Conservation (phyloP, 306 rosid genomes). For the Glycyrrhiza uralensis region DNA sequence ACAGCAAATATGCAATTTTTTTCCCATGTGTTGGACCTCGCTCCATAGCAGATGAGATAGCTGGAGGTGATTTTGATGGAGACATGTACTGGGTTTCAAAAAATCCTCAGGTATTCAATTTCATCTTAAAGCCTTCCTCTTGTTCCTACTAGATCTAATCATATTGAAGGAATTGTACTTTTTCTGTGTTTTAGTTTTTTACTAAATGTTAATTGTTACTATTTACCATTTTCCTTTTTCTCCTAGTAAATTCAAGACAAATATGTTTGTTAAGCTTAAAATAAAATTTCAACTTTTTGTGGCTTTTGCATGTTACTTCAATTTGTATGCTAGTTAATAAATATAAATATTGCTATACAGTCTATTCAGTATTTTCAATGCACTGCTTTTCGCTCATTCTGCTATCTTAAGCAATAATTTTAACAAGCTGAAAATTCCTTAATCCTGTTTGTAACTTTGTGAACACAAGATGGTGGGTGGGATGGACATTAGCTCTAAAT, state of each 20-base stretch:
- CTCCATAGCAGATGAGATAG: conserved; percentile 79
- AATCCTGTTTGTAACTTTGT: no score
- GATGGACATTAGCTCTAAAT: no score
- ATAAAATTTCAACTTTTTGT: not conserved
- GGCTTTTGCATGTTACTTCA: not conserved
- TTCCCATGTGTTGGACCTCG: conserved; percentile 78
- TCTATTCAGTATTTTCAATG: not conserved
- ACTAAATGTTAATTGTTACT: not conserved
- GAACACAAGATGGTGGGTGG: no score
- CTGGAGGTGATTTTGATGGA: conserved; percentile 89
- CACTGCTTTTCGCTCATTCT: not conserved
- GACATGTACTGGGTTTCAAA: conserved; percentile 80
- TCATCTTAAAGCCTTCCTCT: not conserved
- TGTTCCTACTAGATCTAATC: conserved; percentile 1
- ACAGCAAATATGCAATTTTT: conserved; percentile 71
- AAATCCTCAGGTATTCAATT: conserved; percentile 59
- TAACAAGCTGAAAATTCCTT: no score
- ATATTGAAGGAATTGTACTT: not conserved
- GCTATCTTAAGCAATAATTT: not conserved
- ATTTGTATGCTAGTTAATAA: not conserved
- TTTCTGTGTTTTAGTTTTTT: not conserved
- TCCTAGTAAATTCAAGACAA: not conserved
- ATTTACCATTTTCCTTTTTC: not conserved
- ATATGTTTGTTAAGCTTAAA: not conserved
- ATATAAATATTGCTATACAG: not conserved